Conservation (phyloP, 2,329 filamentous ascomycete species). For the Fusarium incarnatum region DNA sequence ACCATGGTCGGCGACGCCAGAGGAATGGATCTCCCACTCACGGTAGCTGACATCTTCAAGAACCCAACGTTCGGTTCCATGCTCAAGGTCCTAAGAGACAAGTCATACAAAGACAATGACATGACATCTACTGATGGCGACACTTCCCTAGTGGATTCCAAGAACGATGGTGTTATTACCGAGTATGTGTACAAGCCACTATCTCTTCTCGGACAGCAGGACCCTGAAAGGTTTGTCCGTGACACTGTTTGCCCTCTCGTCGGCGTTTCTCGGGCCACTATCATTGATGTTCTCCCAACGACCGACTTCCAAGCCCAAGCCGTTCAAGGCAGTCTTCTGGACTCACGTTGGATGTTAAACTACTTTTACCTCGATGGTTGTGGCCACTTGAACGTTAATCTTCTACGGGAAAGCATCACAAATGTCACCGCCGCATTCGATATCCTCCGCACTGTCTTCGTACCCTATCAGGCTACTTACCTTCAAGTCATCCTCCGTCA, state of each 20-base stretch:
- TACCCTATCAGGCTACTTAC: conserved; percentile 11
- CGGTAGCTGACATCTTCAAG: conserved; percentile 40
- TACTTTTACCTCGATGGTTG: conserved; percentile 23
- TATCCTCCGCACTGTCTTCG: conserved; percentile 35
- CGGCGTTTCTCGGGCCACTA: conserved; percentile 38
- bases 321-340: conserved; percentile 21
- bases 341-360: conserved; percentile 42
- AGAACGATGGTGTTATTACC: background rate
- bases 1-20: conserved; percentile 35
- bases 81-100: conserved; percentile 23
- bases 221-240: conserved; percentile 28
- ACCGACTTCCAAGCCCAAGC: conserved; percentile 38
- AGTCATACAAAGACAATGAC: conserved; percentile 20
- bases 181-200: conserved; percentile 18
- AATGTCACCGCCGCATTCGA: conserved; percentile 31
- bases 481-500: conserved; percentile 34
- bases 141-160: background rate
- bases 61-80: conserved; percentile 27
- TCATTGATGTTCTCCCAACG: conserved; percentile 38
- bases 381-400: conserved; percentile 4
- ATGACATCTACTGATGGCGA: conserved; percentile 6
- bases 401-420: conserved; percentile 26
- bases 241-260: conserved; percentile 29
- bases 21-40: conserved; percentile 26
- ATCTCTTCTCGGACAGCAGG: conserved; percentile 6